These are phyloP conservation scores for Gymnopus androsaceus DNA, from an alignment of 1,284 basidiomycete species.

Conservation along the genomic window DNA sequence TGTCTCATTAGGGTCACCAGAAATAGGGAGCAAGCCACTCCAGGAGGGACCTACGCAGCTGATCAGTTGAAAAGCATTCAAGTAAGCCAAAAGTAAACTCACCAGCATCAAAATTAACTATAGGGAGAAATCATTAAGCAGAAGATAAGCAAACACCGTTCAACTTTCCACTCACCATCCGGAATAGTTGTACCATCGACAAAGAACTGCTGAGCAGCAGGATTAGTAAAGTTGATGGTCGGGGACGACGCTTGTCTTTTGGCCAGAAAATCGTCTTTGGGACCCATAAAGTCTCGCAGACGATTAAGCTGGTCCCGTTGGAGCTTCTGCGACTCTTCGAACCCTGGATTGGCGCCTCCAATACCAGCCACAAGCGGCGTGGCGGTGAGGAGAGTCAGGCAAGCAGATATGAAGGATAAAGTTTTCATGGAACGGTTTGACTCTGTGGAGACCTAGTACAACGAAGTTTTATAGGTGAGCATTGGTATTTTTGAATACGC, in stretches of 20 bases:
- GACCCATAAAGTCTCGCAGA: slow-evolving; percentile 44
- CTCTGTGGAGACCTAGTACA: neutral
- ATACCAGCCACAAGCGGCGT: slow-evolving; percentile 8
- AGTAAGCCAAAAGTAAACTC: neutral
- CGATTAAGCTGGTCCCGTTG: slow-evolving; percentile 51
- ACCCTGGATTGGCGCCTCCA: slow-evolving; percentile 38
- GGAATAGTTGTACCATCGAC: slow-evolving; percentile 67
- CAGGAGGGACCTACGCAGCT: slow-evolving; percentile 52
- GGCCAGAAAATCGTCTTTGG: slow-evolving; percentile 23
- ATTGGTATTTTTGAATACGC: slow-evolving; percentile 8
- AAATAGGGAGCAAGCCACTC: slow-evolving; percentile 69
- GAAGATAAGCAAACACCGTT: neutral
- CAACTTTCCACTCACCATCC: slow-evolving; percentile 41
- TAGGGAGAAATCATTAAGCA: neutral
- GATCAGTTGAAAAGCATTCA: neutral
- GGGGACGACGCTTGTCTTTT: slow-evolving; percentile 34
- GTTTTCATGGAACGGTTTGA: neutral
- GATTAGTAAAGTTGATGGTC: slow-evolving; percentile 61
- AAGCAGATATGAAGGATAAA: neutral
- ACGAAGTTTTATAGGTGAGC: neutral
- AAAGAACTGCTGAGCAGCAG: slow-evolving; percentile 61
- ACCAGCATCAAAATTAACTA: slow-evolving; percentile 59
- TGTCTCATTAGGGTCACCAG: slow-evolving; percentile 55
- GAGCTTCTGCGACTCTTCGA: slow-evolving; percentile 47
- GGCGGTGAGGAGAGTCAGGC: neutral